These are phyloP conservation scores for Ceratobasidium sp. DNA, from an alignment of 1,284 basidiomycete genomes.

Conservation along the genomic window DNA sequence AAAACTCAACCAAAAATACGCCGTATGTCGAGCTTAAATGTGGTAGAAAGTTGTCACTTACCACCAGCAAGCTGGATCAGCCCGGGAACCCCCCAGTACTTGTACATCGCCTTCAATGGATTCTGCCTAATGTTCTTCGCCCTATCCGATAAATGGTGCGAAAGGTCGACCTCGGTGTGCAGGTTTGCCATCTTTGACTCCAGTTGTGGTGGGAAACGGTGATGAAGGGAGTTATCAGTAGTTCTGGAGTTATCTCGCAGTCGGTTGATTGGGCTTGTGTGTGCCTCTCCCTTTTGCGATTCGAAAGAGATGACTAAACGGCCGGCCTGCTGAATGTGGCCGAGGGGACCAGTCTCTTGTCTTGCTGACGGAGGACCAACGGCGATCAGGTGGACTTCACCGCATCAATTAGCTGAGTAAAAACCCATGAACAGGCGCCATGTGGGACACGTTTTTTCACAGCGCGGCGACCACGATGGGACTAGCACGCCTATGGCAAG, in stretches of 20 bases:
- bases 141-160: constrained; percentile 70
- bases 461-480: background rate
- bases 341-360: constrained; percentile 1
- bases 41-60: background rate
- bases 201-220: background rate
- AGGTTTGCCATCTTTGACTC: constrained; percentile 3
- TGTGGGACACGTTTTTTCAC: background rate
- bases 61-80: constrained; percentile 57
- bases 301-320: constrained; percentile 34
- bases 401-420: constrained; percentile 6
- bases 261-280: background rate
- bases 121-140: constrained; percentile 67
- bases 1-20: background rate
- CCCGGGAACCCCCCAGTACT: constrained; percentile 67
- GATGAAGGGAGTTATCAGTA: background rate
- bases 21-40: background rate
- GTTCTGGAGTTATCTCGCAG: background rate
- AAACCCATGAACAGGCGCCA: background rate
- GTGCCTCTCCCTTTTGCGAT: constrained; percentile 14
- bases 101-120: constrained; percentile 74
- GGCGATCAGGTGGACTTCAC: background rate
- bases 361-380: background rate
- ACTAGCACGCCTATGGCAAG: background rate
- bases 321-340: constrained; percentile 12
- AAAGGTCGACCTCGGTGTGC: constrained; percentile 65